phyloP scores from a whole-genome alignment of 495 filamentous ascomycete genomes.

The Usnea hakonensis region DNA sequence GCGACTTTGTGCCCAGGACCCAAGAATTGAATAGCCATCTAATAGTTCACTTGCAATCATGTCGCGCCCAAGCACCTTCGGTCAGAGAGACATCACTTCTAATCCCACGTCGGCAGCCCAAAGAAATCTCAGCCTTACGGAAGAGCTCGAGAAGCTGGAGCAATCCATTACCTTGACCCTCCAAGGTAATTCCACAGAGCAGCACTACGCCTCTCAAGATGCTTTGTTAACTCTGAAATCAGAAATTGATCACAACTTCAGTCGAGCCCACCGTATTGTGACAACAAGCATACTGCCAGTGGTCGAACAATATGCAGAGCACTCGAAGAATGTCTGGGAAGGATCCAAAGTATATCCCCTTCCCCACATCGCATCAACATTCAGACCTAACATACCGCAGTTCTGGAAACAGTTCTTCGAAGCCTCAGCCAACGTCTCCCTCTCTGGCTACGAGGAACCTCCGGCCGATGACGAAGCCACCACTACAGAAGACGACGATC shows the following conservation, averaged over 20 bases:
- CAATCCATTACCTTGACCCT: slow-evolving; percentile 94
- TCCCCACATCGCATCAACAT: not conserved
- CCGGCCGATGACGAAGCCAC: slow-evolving; percentile 44
- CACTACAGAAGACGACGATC: slow-evolving; percentile 35
- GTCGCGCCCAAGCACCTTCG: slow-evolving; percentile 40
- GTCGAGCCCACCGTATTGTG: slow-evolving; percentile 90
- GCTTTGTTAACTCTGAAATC: slow-evolving; percentile 13
- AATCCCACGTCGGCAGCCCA: slow-evolving; percentile 33
- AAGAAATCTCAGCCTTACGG: slow-evolving; percentile 72
- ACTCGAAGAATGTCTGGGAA: slow-evolving; percentile 92
- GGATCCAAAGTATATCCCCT: slow-evolving; percentile 66
- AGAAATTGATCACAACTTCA: slow-evolving; percentile 99
- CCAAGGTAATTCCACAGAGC: slow-evolving; percentile 60
- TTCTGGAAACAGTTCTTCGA: slow-evolving; percentile 99
- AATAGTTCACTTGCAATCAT: slow-evolving; percentile 23
- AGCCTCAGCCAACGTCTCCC: slow-evolving; percentile 89
- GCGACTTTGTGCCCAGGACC: not conserved
- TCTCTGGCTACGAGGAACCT: slow-evolving; percentile 88
- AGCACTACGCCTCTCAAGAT: not conserved
- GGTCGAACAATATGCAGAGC: slow-evolving; percentile 92
- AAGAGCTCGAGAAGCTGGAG: slow-evolving; percentile 93
- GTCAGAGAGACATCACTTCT: not conserved
- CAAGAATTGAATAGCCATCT: too few relatives aligned
- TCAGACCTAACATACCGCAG: slow-evolving; percentile 32
- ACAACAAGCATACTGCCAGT: slow-evolving; percentile 87